A percentile compares a stretch with the other conserved stretches of the same genome.
Evolutionary conservation across 495 filamentous ascomycete species (phyloP).

Genomic region (Tricharina praecox): DNA sequence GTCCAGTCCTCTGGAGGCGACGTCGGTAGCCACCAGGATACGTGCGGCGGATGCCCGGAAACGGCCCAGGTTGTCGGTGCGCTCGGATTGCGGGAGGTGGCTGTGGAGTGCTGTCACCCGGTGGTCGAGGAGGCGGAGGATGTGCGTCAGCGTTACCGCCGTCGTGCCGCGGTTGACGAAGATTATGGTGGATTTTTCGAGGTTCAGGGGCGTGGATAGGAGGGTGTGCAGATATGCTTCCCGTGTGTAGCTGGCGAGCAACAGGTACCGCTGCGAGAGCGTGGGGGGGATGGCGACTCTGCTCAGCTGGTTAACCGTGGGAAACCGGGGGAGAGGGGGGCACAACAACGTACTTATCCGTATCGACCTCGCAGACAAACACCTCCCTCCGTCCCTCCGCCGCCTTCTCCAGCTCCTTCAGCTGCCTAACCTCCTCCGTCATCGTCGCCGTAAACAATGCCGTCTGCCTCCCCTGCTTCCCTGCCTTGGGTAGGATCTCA

Average conservation of each 20-base stretch:
- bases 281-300: conserved; percentile 56
- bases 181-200: conserved; percentile 60
- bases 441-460: conserved; percentile 94
- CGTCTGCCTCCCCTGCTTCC: conserved; percentile 50
- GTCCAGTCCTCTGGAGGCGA: conserved; percentile 88
- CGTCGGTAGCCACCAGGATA: conserved; percentile 86
- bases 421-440: conserved; percentile 72
- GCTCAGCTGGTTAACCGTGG: not conserved
- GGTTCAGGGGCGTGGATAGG: conserved; percentile 60
- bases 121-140: conserved; percentile 68
- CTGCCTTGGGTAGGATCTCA: conserved; percentile 50
- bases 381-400: conserved; percentile 50
- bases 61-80: conserved; percentile 69
- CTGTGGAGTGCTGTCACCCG: conserved; percentile 84
- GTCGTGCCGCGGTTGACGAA: conserved; percentile 89
- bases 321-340: not conserved
- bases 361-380: conserved; percentile 76
- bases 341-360: conserved; percentile 33
- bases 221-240: conserved; percentile 89
- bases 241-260: conserved; percentile 72
- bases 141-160: conserved; percentile 70
- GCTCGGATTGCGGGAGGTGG: conserved; percentile 60
- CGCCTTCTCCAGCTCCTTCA: conserved; percentile 62
- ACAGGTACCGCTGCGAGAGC: conserved; percentile 67
- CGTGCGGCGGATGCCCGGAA: conserved; percentile 86